Evolutionary conservation across 2,329 filamentous ascomycete species (phyloP).

Genomic region (Paracoccidioides lutzii): DNA sequence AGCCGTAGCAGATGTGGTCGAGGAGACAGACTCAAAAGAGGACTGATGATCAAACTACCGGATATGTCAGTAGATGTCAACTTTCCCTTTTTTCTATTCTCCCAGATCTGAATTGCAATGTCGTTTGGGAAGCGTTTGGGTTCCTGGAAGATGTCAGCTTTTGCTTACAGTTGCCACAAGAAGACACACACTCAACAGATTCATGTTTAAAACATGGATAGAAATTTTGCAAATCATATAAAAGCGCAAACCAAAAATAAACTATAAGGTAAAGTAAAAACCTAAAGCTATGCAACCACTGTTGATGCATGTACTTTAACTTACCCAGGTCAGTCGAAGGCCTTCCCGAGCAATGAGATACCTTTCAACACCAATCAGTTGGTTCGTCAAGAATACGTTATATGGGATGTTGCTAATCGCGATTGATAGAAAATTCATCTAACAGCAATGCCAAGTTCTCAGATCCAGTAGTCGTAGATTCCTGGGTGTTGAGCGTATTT

Average conservation of each 20-base stretch:
- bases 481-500: background rate
- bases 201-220: background rate
- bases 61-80: slow-evolving; percentile 6
- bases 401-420: slow-evolving; percentile 23
- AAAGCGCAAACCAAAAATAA: background rate
- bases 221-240: background rate
- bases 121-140: slow-evolving; percentile 24
- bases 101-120: slow-evolving; percentile 19
- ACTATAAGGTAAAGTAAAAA: background rate
- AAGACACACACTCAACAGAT: background rate
- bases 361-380: slow-evolving; percentile 16
- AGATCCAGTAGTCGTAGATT: background rate
- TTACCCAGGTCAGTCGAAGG: slow-evolving; percentile 27
- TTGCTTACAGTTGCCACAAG: background rate
- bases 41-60: slow-evolving; percentile 1
- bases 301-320: slow-evolving; percentile 9
- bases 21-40: background rate
- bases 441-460: background rate
- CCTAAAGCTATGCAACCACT: background rate
- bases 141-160: slow-evolving; percentile 15
- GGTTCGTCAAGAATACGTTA: slow-evolving; percentile 27
- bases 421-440: slow-evolving; percentile 7
- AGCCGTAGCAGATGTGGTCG: background rate
- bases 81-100: slow-evolving; percentile 15
- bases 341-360: slow-evolving; percentile 31